A percentile compares a stretch with the other conserved stretches of the same genome.
Conservation (phyloP, 192 early-diverging fungal species). For the Entomortierella parvispora region DNA sequence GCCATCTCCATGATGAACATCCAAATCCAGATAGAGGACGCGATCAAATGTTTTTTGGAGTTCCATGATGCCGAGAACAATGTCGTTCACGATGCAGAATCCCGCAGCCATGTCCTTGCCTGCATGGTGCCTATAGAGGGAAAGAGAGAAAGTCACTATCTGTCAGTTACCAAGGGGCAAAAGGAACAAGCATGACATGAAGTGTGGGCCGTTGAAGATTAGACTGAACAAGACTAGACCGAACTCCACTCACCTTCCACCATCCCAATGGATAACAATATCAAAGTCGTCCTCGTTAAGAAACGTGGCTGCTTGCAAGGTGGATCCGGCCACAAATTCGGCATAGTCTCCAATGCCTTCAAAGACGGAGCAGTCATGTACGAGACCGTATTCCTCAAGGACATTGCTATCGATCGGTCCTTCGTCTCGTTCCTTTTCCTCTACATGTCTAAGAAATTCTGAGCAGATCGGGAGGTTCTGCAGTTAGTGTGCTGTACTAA, state of each 20-base stretch:
- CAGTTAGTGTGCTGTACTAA: not conserved
- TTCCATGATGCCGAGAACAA: conserved; percentile 86
- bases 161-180: not conserved
- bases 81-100: conserved; percentile 94
- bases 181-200: not conserved
- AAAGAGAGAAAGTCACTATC: not conserved
- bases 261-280: conserved; percentile 86
- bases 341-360: conserved; percentile 43
- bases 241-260: conserved; percentile 72
- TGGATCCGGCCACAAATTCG: conserved; percentile 43
- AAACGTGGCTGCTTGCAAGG: conserved; percentile 43
- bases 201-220: not conserved
- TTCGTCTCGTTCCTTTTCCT: not conserved
- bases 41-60: conserved; percentile 70
- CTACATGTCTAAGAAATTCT: conserved; percentile 25
- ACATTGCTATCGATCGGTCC: not conserved
- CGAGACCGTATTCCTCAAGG: conserved; percentile 50
- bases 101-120: conserved; percentile 76
- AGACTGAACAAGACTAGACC: not conserved
- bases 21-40: conserved; percentile 91
- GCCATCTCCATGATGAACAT: conserved; percentile 93
- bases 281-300: conserved; percentile 49
- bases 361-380: conserved; percentile 52
- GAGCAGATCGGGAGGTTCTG: not conserved
- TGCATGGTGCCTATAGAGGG: conserved; percentile 50